These are phyloP conservation scores for grape (Vitis vinifera) DNA, from an alignment of 164 flowering plant species.

Conservation along the genomic window DNA sequence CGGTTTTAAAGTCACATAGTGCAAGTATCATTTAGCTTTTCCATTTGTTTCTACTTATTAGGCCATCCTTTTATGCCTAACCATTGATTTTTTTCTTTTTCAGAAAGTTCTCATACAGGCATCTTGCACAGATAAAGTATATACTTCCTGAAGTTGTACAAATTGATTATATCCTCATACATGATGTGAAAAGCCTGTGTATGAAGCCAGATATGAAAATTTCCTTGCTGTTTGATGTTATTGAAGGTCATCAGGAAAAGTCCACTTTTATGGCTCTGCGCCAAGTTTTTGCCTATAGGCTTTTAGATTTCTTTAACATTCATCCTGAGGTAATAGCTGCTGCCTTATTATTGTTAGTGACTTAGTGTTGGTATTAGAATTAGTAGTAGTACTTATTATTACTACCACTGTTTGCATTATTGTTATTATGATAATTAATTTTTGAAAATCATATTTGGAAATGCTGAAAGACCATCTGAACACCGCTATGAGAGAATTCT, in stretches of 20 bases:
- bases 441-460: no score
- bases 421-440: no score
- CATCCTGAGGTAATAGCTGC: slow-evolving; percentile 55
- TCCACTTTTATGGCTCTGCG: slow-evolving; percentile 45
- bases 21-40: no score
- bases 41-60: background rate
- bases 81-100: background rate
- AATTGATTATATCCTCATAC: slow-evolving; percentile 52
- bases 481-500: no score
- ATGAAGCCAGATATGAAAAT: slow-evolving; percentile 68
- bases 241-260: slow-evolving; percentile 37
- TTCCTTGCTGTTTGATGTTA: slow-evolving; percentile 34
- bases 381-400: no score
- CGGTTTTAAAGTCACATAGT: no score
- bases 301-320: slow-evolving; percentile 27
- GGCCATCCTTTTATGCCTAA: background rate
- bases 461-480: no score
- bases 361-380: no score
- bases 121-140: slow-evolving; percentile 70
- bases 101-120: slow-evolving; percentile 54
- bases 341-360: background rate
- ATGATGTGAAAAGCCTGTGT: slow-evolving; percentile 57
- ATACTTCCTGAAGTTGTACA: slow-evolving; percentile 68
- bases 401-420: no score
- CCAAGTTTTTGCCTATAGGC: slow-evolving; percentile 45